Evolutionary conservation across 768 basidiomycete genomes (phyloP), one percentile per base, ranked within the genome.

Genomic region (Collybia mongolica): DNA sequence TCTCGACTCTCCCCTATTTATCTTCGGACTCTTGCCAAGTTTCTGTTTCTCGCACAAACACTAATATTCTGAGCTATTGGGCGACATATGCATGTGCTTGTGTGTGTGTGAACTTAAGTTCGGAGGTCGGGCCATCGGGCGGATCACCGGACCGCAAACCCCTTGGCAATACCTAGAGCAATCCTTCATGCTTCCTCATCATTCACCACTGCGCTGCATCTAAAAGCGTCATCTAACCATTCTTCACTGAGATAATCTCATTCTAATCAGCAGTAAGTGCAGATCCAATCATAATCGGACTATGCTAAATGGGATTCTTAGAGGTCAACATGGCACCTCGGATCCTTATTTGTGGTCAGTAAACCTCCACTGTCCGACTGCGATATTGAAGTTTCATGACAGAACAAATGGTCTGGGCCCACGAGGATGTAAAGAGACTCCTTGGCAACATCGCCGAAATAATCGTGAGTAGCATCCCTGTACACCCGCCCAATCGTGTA

Each of bases 381-480:
- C 17, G 5, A 43, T 15, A 15, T 45, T 44, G 22, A 29, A 26
- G 38, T 20, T 5, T 36, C 44, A 11, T 29, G 26, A 15, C 59
- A 90, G 90, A 83, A 46, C 68, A 81, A 53, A 80, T 93, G 49
- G 77, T 86, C 24, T 94, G 91, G 91, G 90, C 92, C 0, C 82
- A 88, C 52, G 76, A 89, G 20, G 89, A 94, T 50, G 74, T 84
- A 46, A 70, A 83, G 49, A 68, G 76, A 32, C 72, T 91, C 52
- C 80, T 93, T 32, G 77, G 77, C 0, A 72, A 76, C 46, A 78
- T 90, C 49, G 84, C 90, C 26, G 84, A 93, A 45, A 74, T 94
- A 24, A 72, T 93, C 43, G 93, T 93, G 64, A 61, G 90, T 77
- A 9, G 2, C 43, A 22, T 43, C n/a, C 39, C 35, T n/a, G 44